Base-by-base conservation (phyloP, 768 basidiomycete species). In the Russula virescens region DNA sequence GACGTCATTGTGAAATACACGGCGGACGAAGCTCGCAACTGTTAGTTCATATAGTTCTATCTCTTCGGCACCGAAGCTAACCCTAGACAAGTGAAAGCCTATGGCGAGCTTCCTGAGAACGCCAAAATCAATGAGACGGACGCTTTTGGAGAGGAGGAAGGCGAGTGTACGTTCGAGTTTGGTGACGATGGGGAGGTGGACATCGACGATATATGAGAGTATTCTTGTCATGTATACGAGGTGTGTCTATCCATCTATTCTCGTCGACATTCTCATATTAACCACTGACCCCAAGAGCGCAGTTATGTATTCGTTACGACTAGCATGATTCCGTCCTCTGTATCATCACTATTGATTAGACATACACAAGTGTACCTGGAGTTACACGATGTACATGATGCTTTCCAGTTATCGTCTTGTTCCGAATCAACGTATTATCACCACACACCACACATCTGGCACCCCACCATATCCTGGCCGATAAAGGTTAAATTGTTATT, bases 1-100 rank as follows among this genome's bases (percentile, higher is more conserved):
- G 97, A 99, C 78, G 96, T 99, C 54, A 98, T 98, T 72, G 96
- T 98, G 71, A 97, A 97, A 77, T 99, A 98, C 75, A 97, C 95
- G 2, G 86, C 94, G 42, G 95, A 99, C 72, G 96, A 99, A 73
- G 91, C 91, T 48, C 82, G 91, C 64, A 92, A 89, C 73, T 66
- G 86, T 83, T 70, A 65, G 84, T 80, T 26, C 7, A 28, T 55
- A 16, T 31, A 3, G n/a, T 48, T 46, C 2, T 35, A 48, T 31
- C 31, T 48, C 55, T 43, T 45, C 57, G 31, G 26, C 51, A 31
- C 28, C 46, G 66, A 49, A 46, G 42, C 25, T 51, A 46, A 51
- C 35, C 46, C 8, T n/a, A 9, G 40, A 31, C 49, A 75, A 89
- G 87, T 98, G 73, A 96, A 98, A 84, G 94, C 93, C 19, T 98